Evolutionary conservation across 2,329 filamentous ascomycete genomes (phyloP).

Genomic region (Pseudocercospora fijiensis): DNA sequence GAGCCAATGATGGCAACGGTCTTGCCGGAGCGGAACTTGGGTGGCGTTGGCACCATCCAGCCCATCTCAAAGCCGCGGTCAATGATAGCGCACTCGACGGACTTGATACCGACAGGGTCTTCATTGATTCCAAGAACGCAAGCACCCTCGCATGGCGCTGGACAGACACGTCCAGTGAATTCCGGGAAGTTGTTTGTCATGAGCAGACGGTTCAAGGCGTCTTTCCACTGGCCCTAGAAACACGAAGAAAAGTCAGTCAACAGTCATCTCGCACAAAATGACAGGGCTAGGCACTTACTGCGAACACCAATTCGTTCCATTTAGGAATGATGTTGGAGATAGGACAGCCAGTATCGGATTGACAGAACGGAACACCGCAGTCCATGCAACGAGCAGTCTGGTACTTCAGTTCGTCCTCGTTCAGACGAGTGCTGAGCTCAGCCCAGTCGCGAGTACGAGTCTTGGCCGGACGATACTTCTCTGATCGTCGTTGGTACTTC

Average conservation of each 20-base stretch:
- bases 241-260: neutral
- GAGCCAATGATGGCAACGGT: constrained; percentile 86
- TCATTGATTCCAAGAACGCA: constrained; percentile 96
- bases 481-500: constrained; percentile 88
- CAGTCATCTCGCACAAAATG: constrained; percentile 38
- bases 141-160: constrained; percentile 92
- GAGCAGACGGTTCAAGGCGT: constrained; percentile 84
- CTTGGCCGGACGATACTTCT: constrained; percentile 86
- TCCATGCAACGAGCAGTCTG: constrained; percentile 98
- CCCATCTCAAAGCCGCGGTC: constrained; percentile 97
- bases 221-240: constrained; percentile 72
- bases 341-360: constrained; percentile 91
- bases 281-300: too few relatives aligned
- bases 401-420: constrained; percentile 94
- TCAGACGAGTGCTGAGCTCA: constrained; percentile 81
- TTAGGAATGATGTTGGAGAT: constrained; percentile 98
- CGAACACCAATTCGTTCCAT: constrained; percentile 76
- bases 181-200: constrained; percentile 99
- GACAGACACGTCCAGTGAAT: constrained; percentile 95
- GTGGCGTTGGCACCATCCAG: constrained; percentile 87
- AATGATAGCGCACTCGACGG: constrained; percentile 96
- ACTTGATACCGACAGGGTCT: constrained; percentile 96
- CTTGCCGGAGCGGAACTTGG: constrained; percentile 80
- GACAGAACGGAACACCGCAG: constrained; percentile 96
- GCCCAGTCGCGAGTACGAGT: constrained; percentile 90